Conservation (phyloP, 2,329 filamentous ascomycete genomes). For the Calonectria leucothoes region DNA sequence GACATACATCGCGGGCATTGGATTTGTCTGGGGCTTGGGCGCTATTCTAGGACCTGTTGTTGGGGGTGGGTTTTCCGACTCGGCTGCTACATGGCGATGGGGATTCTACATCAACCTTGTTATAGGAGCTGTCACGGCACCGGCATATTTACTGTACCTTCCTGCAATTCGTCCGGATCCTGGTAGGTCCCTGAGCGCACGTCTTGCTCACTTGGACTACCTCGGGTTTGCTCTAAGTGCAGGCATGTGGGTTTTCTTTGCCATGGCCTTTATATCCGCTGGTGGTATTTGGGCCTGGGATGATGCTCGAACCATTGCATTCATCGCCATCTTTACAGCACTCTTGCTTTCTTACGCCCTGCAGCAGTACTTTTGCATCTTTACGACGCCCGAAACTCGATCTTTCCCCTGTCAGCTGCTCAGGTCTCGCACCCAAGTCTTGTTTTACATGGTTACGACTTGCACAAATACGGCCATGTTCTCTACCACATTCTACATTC, state of each 20-base stretch:
- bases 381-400: not conserved
- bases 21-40: not conserved
- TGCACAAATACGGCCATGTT: not conserved
- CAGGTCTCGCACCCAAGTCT: not conserved
- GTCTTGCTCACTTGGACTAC: not conserved
- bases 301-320: not conserved
- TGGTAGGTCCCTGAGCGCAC: not conserved
- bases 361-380: not conserved
- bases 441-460: not conserved
- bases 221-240: not conserved
- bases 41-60: not conserved
- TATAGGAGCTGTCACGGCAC: not conserved
- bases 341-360: not conserved
- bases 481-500: not conserved
- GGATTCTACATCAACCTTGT: not conserved
- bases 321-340: not conserved
- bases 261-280: not conserved
- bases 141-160: not conserved
- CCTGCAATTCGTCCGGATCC: not conserved
- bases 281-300: not conserved
- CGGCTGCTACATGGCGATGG: not conserved
- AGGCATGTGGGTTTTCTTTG: not conserved
- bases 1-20: not conserved
- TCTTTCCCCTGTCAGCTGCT: not conserved
- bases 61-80: not conserved